These are phyloP conservation scores for Populus deltoides DNA, from an alignment of 345 rosid genomes.

Conservation along the genomic window DNA sequence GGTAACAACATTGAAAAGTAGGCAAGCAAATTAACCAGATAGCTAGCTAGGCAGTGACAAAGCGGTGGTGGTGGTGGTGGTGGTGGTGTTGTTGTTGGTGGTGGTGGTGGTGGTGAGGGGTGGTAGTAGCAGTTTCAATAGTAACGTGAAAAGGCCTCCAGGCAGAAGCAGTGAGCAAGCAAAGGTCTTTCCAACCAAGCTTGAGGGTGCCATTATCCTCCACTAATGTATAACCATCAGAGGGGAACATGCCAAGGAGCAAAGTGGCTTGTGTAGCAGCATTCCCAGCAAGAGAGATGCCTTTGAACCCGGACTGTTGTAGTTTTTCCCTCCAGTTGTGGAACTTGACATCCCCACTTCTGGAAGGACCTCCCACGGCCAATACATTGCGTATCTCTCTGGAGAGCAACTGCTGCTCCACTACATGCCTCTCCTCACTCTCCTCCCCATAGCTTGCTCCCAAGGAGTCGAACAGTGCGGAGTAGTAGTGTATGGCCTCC, in stretches of 20 bases:
- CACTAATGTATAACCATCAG: conserved; percentile 89
- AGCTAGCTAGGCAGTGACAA: conserved; percentile 8
- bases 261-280: conserved; percentile 92
- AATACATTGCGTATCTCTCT: conserved; percentile 83
- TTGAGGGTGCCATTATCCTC: conserved; percentile 91
- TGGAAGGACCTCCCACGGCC: conserved; percentile 79
- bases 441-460: conserved; percentile 97
- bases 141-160: conserved; percentile 66
- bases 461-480: conserved; percentile 84
- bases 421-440: conserved; percentile 95
- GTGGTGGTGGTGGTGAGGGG: conserved; percentile 10
- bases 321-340: conserved; percentile 95
- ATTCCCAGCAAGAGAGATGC: conserved; percentile 79
- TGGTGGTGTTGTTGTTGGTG: conserved; percentile 12
- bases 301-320: conserved; percentile 78
- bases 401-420: conserved; percentile 91
- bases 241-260: conserved; percentile 90
- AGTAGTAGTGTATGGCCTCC: conserved; percentile 97
- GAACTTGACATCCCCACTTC: conserved; percentile 70
- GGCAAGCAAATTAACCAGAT: background rate
- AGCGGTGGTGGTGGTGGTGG: conserved; percentile 11
- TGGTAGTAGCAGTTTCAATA: background rate
- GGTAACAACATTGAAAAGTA: background rate
- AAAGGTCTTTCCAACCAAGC: conserved; percentile 98
- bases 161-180: conserved; percentile 96